phyloP scores from a whole-genome alignment of 2,329 filamentous ascomycete genomes.

The Sporothrix schenckii region DNA sequence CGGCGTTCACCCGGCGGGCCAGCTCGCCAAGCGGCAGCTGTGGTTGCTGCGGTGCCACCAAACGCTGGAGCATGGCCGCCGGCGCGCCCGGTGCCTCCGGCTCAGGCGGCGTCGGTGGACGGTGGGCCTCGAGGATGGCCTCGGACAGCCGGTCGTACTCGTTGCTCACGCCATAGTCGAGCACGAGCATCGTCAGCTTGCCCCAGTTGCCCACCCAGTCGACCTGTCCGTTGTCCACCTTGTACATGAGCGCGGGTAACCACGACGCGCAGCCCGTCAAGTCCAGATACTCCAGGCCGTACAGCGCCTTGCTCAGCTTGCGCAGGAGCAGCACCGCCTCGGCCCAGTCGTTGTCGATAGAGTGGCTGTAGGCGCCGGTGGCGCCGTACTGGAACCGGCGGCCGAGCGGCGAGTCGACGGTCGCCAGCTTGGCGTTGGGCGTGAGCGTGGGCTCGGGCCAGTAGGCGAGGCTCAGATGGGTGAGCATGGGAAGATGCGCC shows the following conservation, averaged over 20 bases:
- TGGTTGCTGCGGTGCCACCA: background rate
- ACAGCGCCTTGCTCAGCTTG: constrained; percentile 57
- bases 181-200: constrained; percentile 36
- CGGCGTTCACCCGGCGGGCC: constrained; percentile 28
- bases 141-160: constrained; percentile 23
- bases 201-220: constrained; percentile 52
- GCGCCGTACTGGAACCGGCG: constrained; percentile 55
- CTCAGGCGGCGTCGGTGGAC: background rate
- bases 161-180: constrained; percentile 30
- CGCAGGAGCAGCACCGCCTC: constrained; percentile 61
- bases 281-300: constrained; percentile 63
- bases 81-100: background rate
- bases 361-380: constrained; percentile 61
- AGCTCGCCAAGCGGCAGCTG: constrained; percentile 24
- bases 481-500: constrained; percentile 56
- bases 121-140: constrained; percentile 11
- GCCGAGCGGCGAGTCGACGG: constrained; percentile 51
- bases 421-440: constrained; percentile 55
- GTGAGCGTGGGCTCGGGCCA: constrained; percentile 65
- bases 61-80: background rate
- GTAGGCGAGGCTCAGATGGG: constrained; percentile 63
- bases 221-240: constrained; percentile 51
- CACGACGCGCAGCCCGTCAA: constrained; percentile 62
- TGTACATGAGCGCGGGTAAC: constrained; percentile 52
- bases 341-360: constrained; percentile 61